Base-by-base conservation (phyloP, 257 asterid genomes). In the Plantago ovata region DNA sequence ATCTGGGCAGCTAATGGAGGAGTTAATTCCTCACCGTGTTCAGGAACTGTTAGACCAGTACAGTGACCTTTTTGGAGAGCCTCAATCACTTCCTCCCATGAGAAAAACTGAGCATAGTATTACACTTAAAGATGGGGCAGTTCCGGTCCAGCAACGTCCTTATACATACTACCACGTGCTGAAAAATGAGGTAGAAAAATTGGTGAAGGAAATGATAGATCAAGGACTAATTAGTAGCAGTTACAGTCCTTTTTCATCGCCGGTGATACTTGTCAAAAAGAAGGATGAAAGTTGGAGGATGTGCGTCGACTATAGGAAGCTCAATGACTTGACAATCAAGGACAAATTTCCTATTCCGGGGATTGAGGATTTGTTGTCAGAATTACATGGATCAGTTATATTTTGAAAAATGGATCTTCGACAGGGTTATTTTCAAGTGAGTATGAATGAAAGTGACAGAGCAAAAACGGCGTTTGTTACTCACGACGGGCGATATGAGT, bases 331-430 rank as follows among this genome's bases (percentile, higher is more conserved):
- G 1, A 64, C 57, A 4, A 10, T 56, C 0, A 49, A 51, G 11
- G 41, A 65, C 2, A 21, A 46, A 3, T 56, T 28, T 3, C 70
- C 56, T 10, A 65, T 65, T 0, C 64, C 58, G 1, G 22, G 32
- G 3, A 32, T 57, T n/a, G 65, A 65, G 22, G 71, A 65, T 6
- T 14, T 65, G 7, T 16, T 65, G 3, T 42, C 58, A 46, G 59
- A 65, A 15, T 22, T 57, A 11, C 12, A 58, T 46, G 43, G 59
- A 0, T 58, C 71, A 3, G 7, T 2, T 0, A 6, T 4, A 7
- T 65, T 65, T 28, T 28, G 51, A 0, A 65, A 65, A 4, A 11
- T 65, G 6, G 58, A 65, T 38, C 20, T 56, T 14, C 38, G 58
- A 10, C 19, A 54, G 2, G 41, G 63, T 5, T 56, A 65, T 13